These are phyloP conservation scores for Nemania serpens DNA, from an alignment of 2,329 filamentous ascomycete genomes.

Conservation along the genomic window DNA sequence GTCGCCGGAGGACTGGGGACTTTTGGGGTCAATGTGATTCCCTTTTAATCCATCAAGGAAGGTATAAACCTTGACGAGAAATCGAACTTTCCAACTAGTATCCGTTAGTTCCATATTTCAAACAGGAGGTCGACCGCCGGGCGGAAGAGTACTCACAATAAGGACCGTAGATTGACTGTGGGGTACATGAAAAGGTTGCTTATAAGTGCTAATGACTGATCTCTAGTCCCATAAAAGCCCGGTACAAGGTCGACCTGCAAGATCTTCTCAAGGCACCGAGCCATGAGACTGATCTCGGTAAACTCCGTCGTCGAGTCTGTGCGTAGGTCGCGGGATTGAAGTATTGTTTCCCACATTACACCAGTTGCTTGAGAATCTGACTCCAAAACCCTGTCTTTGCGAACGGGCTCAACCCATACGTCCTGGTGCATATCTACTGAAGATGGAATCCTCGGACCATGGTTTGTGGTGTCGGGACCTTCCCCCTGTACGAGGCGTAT, in stretches of 20 bases:
- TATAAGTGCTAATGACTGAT: background rate
- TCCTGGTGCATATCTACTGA: slow-evolving; percentile 15
- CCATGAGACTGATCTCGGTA: slow-evolving; percentile 17
- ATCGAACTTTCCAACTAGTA: slow-evolving; percentile 23
- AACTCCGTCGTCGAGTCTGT: slow-evolving; percentile 15
- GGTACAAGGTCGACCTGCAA: slow-evolving; percentile 24
- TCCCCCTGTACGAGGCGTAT: background rate
- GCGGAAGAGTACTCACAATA: slow-evolving; percentile 28
- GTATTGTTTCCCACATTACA: slow-evolving; percentile 22
- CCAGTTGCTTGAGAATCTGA: slow-evolving; percentile 7
- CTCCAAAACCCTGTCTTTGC: background rate
- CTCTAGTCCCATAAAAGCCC: background rate
- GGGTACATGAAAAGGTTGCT: slow-evolving; percentile 18
- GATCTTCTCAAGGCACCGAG: slow-evolving; percentile 24
- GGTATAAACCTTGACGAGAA: slow-evolving; percentile 14
- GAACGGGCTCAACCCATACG: slow-evolving; percentile 7
- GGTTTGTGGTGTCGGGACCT: too few species aligned
- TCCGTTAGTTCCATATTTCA: background rate
- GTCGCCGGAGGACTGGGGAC: background rate
- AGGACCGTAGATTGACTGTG: slow-evolving; percentile 15
- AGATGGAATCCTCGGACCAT: slow-evolving; percentile 8
- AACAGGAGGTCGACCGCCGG: too few species aligned
- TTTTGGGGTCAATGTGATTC: too few species aligned
- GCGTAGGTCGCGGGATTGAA: slow-evolving; percentile 10
- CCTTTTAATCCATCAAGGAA: slow-evolving; percentile 5